Evolutionary conservation across 345 rosid genomes (phyloP).

Genomic region (Linum usitatissimum): DNA sequence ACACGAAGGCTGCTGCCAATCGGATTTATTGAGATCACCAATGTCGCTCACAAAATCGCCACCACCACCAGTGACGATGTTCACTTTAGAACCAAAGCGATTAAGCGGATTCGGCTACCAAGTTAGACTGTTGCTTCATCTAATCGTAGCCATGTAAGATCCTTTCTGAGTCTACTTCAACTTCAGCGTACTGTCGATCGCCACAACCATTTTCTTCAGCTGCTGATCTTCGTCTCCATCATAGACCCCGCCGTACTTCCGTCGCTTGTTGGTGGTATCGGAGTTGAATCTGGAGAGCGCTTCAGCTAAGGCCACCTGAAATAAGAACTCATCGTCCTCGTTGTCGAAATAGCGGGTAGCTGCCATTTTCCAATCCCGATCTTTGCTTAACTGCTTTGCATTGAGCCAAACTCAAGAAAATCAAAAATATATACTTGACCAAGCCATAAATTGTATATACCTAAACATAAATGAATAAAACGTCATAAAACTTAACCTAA

Average conservation of each 20-base stretch:
- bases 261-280: conserved; percentile 20
- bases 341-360: conserved; percentile 7
- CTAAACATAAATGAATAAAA: too few relatives aligned
- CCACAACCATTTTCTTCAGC: background rate
- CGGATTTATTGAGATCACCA: background rate
- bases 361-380: background rate
- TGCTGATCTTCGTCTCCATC: background rate
- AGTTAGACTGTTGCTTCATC: conserved; percentile 31
- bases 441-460: too few relatives aligned
- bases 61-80: background rate
- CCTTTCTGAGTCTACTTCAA: conserved; percentile 19
- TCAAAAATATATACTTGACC: too few relatives aligned
- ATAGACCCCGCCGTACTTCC: background rate
- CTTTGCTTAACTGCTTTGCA: background rate
- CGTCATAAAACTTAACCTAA: too few relatives aligned
- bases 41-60: conserved; percentile 6
- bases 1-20: conserved; percentile 1
- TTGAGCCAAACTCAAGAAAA: too few relatives aligned
- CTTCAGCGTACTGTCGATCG: background rate
- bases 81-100: background rate
- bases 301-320: conserved; percentile 18
- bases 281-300: conserved; percentile 12
- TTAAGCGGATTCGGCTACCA: conserved; percentile 13
- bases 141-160: conserved; percentile 40
- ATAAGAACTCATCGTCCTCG: conserved; percentile 24